Conservation (phyloP, 768 basidiomycete species). For the Podaxis sp. region DNA sequence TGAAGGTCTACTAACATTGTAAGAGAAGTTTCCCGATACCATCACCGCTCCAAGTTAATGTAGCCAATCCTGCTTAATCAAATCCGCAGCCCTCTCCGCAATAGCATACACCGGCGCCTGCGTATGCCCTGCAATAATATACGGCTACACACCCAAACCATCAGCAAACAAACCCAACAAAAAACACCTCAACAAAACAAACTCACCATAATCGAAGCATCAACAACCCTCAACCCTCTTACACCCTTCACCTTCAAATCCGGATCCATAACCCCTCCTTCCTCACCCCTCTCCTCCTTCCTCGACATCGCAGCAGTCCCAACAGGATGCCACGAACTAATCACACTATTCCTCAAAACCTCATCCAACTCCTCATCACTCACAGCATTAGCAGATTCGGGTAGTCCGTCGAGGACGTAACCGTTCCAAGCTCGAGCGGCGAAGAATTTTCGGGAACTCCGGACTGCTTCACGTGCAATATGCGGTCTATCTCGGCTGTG, state of each 20-base stretch:
- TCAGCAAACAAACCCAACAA: background rate
- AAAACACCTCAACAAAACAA: background rate
- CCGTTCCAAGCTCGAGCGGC: background rate
- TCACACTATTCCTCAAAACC: constrained; percentile 18
- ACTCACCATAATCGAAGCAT: background rate
- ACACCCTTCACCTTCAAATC: constrained; percentile 33
- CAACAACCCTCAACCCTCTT: constrained; percentile 31
- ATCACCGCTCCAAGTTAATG: background rate
- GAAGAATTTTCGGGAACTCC: background rate
- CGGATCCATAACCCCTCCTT: constrained; percentile 32
- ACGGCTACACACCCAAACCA: background rate
- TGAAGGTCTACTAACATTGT: too few relatives aligned
- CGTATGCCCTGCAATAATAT: background rate
- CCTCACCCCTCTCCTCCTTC: constrained; percentile 11
- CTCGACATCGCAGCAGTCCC: constrained; percentile 31
- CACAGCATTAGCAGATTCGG: background rate
- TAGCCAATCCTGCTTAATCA: constrained; percentile 1
- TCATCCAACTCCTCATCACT: background rate
- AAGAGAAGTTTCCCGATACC: background rate
- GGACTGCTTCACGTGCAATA: constrained; percentile 16
- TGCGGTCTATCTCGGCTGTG: constrained; percentile 18
- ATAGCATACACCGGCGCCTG: background rate
- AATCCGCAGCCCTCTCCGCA: constrained; percentile 9
- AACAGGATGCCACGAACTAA: constrained; percentile 26
- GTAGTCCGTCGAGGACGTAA: background rate